Percentiles rank a stretch among this genome's conserved stretches.
phyloP scores from a whole-genome alignment of 768 basidiomycete species.

The Boletus subparvulus region DNA sequence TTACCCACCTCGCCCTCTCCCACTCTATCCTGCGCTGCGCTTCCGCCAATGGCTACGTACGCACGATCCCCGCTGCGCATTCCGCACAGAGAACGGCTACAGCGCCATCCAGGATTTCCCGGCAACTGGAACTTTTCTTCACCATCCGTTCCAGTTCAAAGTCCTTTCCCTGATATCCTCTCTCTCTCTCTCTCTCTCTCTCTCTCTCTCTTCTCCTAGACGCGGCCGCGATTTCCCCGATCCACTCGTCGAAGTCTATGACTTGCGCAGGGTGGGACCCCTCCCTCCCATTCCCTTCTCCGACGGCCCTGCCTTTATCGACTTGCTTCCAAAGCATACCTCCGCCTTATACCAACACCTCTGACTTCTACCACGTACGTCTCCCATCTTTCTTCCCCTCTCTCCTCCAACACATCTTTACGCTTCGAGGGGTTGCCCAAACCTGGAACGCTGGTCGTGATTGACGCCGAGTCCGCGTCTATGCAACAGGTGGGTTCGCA shows the following conservation, averaged over 20 bases:
- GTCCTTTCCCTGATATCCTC: constrained; percentile 37
- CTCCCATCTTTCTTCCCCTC: neutral
- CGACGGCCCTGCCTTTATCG: constrained; percentile 82
- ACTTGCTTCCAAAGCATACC: constrained; percentile 71
- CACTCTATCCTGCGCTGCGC: constrained; percentile 66
- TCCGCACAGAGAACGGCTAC: constrained; percentile 49
- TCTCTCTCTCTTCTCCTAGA: constrained; percentile 41
- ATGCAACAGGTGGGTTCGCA: constrained; percentile 75
- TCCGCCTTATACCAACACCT: constrained; percentile 67
- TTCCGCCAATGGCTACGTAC: constrained; percentile 69
- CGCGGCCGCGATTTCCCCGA: constrained; percentile 87
- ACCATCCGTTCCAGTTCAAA: constrained; percentile 87
- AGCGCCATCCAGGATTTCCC: constrained; percentile 75
- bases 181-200: constrained; percentile 12
- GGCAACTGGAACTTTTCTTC: constrained; percentile 74
- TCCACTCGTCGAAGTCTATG: constrained; percentile 90
- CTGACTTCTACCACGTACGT: constrained; percentile 79
- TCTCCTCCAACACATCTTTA: constrained; percentile 31
- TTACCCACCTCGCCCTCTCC: constrained; percentile 66
- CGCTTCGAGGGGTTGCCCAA: constrained; percentile 73
- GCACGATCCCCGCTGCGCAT: constrained; percentile 69
- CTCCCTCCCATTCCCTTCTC: constrained; percentile 87
- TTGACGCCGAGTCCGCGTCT: constrained; percentile 97
- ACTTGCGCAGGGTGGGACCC: constrained; percentile 78
- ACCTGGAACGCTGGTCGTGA: constrained; percentile 86